phyloP scores from a whole-genome alignment of 2,329 filamentous ascomycete species.

The Didymella glomerata region DNA sequence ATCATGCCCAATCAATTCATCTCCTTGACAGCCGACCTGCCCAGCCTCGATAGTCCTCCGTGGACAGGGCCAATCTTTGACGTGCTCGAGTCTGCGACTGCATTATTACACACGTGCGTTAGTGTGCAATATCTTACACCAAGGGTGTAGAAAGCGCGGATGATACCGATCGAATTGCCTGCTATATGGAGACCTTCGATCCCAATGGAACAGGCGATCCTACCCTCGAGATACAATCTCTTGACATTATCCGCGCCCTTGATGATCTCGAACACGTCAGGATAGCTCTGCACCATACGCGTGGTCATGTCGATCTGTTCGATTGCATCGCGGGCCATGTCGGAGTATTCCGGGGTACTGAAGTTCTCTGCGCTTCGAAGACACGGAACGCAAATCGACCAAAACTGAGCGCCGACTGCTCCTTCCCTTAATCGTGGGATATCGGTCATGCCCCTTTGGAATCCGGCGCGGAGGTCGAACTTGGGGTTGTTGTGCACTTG shows the following conservation, averaged over 20 bases:
- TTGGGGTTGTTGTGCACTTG: slow-evolving; percentile 5
- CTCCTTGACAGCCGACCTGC: slow-evolving; percentile 74
- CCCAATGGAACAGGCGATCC: slow-evolving; percentile 12
- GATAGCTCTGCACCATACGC: slow-evolving; percentile 4
- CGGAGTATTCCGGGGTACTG: slow-evolving; percentile 3
- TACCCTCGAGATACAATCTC: not conserved
- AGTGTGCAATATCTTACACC: slow-evolving; percentile 87
- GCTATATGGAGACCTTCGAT: slow-evolving; percentile 82
- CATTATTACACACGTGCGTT: slow-evolving; percentile 91
- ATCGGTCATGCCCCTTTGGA: slow-evolving; percentile 4
- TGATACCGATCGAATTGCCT: slow-evolving; percentile 77
- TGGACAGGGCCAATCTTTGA: slow-evolving; percentile 36
- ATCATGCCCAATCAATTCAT: slow-evolving; percentile 96
- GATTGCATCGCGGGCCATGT: slow-evolving; percentile 4
- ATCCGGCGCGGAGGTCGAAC: slow-evolving; percentile 1
- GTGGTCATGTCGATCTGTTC: slow-evolving; percentile 5
- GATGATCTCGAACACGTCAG: slow-evolving; percentile 1
- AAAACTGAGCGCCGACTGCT: slow-evolving; percentile 2
- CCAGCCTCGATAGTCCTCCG: slow-evolving; percentile 72
- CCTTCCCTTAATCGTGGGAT: slow-evolving; percentile 1
- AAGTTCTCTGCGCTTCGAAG: slow-evolving; percentile 4
- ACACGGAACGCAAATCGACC: slow-evolving; percentile 3
- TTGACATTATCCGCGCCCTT: slow-evolving; percentile 1
- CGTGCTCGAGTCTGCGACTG: slow-evolving; percentile 71
- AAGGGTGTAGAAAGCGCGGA: slow-evolving; percentile 76